Conservation (phyloP, 2,329 filamentous ascomycete species). For the Tricladium varicosporioides region DNA sequence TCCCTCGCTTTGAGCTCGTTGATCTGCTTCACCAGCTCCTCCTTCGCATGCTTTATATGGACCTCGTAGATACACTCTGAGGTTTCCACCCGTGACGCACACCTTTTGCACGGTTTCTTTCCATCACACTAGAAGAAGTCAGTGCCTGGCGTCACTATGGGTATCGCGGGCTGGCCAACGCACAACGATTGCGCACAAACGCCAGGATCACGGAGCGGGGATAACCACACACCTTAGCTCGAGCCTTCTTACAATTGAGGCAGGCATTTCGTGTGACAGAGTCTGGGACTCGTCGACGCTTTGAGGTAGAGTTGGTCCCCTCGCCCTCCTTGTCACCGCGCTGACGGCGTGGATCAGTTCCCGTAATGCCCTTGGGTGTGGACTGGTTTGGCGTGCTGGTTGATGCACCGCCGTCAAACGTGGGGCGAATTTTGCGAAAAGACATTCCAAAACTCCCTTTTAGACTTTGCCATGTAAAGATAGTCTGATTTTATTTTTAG, state of each 20-base stretch:
- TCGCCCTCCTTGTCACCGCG: constrained; percentile 24
- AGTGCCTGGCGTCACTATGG: constrained; percentile 9
- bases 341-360: constrained; percentile 24
- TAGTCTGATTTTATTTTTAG: background rate
- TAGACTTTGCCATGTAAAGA: constrained; percentile 1
- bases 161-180: background rate
- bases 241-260: constrained; percentile 36
- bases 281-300: constrained; percentile 34
- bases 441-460: constrained; percentile 18
- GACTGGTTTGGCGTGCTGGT: constrained; percentile 26
- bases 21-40: constrained; percentile 34
- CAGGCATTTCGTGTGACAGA: constrained; percentile 37
- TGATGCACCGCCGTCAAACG: constrained; percentile 27
- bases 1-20: constrained; percentile 31
- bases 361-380: constrained; percentile 25
- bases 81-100: constrained; percentile 26
- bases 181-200: background rate
- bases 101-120: constrained; percentile 34
- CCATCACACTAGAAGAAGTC: constrained; percentile 34
- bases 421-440: constrained; percentile 31
- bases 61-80: constrained; percentile 34
- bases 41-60: constrained; percentile 36
- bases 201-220: background rate
- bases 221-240: constrained; percentile 34
- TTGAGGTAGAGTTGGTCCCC: constrained; percentile 20